Evolutionary conservation across 139 green algal genomes (phyloP).

Genomic region (Mychonastes homosphaera): DNA sequence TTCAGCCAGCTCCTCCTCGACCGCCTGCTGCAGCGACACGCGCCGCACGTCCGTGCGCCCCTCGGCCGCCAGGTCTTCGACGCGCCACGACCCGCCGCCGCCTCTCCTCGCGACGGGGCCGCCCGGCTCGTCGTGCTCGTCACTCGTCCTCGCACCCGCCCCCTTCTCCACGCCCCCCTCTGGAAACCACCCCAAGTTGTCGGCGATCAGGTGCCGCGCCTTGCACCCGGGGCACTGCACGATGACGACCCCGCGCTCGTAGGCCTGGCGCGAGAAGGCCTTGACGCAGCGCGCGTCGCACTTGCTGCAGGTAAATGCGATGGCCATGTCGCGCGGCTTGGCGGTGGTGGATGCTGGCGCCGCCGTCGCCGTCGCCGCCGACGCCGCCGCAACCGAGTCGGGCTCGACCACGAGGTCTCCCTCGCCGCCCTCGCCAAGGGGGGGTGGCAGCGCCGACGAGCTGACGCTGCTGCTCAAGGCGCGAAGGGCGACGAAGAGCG

Average conservation of each 20-base stretch:
- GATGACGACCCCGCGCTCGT: constrained; percentile 5
- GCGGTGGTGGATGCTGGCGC: not conserved
- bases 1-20: no score
- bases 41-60: no score
- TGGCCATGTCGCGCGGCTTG: constrained; percentile 18
- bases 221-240: constrained; percentile 36
- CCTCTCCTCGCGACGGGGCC: no score
- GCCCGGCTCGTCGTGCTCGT: no score
- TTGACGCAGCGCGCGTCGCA: constrained; percentile 38
- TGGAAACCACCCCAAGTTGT: constrained; percentile 44
- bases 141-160: no score
- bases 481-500: not conserved
- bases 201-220: constrained; percentile 14
- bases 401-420: not conserved
- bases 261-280: constrained; percentile 25
- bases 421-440: no score
- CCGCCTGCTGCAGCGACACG: no score
- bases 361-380: not conserved
- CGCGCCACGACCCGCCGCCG: no score
- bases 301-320: constrained; percentile 34
- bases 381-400: not conserved
- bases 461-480: not conserved
- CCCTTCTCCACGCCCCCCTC: constrained; percentile 15
- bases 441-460: no score
- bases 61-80: no score